Evolutionary conservation across 805 yeast genomes (phyloP), one percentile per base, ranked within the genome.

Genomic region (Wickerhamiella brachini): DNA sequence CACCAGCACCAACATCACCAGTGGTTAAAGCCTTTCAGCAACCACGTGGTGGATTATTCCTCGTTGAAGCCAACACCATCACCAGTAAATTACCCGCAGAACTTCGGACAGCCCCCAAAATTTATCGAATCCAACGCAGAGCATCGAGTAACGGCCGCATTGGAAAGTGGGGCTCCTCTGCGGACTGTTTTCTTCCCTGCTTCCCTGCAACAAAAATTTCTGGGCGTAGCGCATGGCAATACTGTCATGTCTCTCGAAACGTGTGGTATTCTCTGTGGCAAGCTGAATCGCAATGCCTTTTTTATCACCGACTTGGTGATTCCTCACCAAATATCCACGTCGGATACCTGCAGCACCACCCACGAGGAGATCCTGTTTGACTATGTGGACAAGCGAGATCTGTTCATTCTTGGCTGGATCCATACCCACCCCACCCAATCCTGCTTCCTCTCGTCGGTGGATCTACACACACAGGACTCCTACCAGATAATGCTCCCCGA

Each of bases 371-470:
- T 67, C 4, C 61, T 80, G 53, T 79, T 80, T 57, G 77, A 74
- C 44, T 76, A 68, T 55, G 72, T 79, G 44, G 85, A 80, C 59
- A 56, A 65, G 31, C 68, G 75, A 49, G 81, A 77, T 53, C 63
- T 81, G 45, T 79, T 80, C 57, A 75, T 80, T n/a, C 67, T 80
- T 2, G 86, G 86, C 2, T 80, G 86, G 86, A 81, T 80, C 49
- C 86, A 80, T 62, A 81, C 85, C 9, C 86, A 80, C 60, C 86
- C 86, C 5, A 77, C 85, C 10, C 86, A 80, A 60, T 69, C 83
- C n/a, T 80, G 86, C 56, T 80, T 80, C 60, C 63, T 80, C 62
- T 76, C 82, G 12, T 77, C 83, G 0, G 76, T 80, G 45, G 86
- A 80, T 59, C 64, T 80, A 49, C 86, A 81, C 63, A 80, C 85